A percentile compares a stretch with the other conserved stretches of the same genome.
Evolutionary conservation across 768 basidiomycete species (phyloP).

Genomic region (Lepiota brunneoincarnata): DNA sequence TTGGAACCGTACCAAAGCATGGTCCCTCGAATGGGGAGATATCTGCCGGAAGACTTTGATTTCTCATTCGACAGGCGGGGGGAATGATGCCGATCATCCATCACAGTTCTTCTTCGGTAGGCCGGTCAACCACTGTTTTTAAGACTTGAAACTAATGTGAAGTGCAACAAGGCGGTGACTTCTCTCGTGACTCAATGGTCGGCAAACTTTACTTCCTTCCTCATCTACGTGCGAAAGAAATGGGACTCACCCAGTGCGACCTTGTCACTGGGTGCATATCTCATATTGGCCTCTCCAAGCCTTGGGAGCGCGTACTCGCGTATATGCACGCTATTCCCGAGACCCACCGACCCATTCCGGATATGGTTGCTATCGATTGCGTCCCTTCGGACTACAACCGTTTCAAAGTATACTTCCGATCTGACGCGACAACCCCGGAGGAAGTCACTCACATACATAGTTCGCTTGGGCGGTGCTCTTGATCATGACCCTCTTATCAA

Average conservation of each 20-base stretch:
- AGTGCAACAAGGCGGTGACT: constrained; percentile 11
- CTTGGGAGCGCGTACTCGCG: constrained; percentile 12
- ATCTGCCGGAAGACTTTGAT: constrained; percentile 16
- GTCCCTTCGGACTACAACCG: constrained; percentile 13
- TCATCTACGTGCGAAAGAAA: constrained; percentile 9
- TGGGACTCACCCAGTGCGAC: constrained; percentile 4
- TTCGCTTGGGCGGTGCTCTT: constrained; percentile 15
- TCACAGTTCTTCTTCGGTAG: constrained; percentile 17
- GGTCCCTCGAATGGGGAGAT: constrained; percentile 16
- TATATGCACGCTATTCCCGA: constrained; percentile 12
- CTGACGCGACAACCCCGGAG: constrained; percentile 13
- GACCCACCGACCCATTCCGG: constrained; percentile 7
- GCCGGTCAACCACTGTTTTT: not conserved
- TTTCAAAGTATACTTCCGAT: constrained; percentile 16
- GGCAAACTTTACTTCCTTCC: constrained; percentile 18
- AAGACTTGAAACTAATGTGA: not conserved
- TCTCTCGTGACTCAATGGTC: constrained; percentile 14
- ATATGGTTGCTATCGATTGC: constrained; percentile 17
- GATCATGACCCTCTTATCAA: constrained; percentile 11
- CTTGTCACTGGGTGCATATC: constrained; percentile 13
- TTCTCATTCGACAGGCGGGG: not conserved
- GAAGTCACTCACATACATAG: constrained; percentile 11
- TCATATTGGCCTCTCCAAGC: constrained; percentile 7
- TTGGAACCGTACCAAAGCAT: constrained; percentile 8
- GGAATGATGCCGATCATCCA: constrained; percentile 1